A percentile compares a stretch with the other conserved stretches of the same genome.
phyloP scores from a whole-genome alignment of 2,329 filamentous ascomycete genomes.

The Ophiocordyceps camponoti-saundersi region DNA sequence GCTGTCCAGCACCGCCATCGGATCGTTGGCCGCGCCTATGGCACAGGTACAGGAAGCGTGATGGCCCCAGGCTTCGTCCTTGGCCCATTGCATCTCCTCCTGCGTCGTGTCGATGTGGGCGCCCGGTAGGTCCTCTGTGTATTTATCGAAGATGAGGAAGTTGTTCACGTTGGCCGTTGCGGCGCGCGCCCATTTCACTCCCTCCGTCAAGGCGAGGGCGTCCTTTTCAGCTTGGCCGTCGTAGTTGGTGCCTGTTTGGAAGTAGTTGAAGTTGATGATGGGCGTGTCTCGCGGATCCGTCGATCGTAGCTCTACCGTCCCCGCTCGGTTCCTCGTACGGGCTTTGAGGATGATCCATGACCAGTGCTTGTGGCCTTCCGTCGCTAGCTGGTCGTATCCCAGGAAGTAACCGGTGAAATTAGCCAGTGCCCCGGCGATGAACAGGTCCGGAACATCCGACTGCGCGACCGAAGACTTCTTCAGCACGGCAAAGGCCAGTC shows the following conservation, averaged over 20 bases:
- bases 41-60: constrained; percentile 38
- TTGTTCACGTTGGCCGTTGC: constrained; percentile 10
- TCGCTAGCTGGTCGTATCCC: constrained; percentile 5
- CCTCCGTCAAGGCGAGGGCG: constrained; percentile 30
- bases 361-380: constrained; percentile 15
- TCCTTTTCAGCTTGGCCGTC: constrained; percentile 30
- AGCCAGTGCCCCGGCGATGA: constrained; percentile 11
- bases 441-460: constrained; percentile 11
- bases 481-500: constrained; percentile 7
- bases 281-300: constrained; percentile 47
- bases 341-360: constrained; percentile 32
- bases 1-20: constrained; percentile 35
- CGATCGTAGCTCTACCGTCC: constrained; percentile 42
- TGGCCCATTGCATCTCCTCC: constrained; percentile 26
- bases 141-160: constrained; percentile 1
- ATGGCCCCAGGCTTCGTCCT: constrained; percentile 35
- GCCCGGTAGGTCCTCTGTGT: constrained; percentile 14
- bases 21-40: constrained; percentile 35
- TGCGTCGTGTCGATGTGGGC: constrained; percentile 18
- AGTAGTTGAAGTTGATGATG: constrained; percentile 45
- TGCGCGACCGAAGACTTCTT: constrained; percentile 11
- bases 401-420: constrained; percentile 13
- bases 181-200: constrained; percentile 31
- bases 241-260: constrained; percentile 27
- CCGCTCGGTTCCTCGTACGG: constrained; percentile 44